Conservation (phyloP, 2,329 filamentous ascomycete species). For the Colletotrichum magnum region DNA sequence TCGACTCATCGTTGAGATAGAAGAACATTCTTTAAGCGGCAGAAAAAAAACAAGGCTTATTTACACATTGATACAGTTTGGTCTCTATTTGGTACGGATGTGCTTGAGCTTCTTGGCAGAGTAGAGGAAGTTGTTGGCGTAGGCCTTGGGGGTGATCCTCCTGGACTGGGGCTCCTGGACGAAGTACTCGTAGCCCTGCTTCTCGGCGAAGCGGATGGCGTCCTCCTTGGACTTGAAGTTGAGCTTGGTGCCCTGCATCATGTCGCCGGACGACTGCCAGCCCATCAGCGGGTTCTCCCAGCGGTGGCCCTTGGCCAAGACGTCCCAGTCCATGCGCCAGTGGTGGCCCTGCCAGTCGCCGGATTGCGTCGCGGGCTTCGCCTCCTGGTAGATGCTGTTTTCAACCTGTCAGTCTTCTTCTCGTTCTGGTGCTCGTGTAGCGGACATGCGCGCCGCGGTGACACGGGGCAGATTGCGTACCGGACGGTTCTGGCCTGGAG, state of each 20-base stretch:
- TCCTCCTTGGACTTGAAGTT: slow-evolving; percentile 95
- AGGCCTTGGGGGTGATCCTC: slow-evolving; percentile 90
- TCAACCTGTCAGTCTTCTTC: background rate
- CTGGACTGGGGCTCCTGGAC: slow-evolving; percentile 96
- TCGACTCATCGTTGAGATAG: too few species aligned
- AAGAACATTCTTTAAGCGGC: slow-evolving; percentile 5
- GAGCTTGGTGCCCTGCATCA: slow-evolving; percentile 93
- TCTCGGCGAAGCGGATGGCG: slow-evolving; percentile 94
- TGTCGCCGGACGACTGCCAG: slow-evolving; percentile 96
- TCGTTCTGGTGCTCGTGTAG: background rate
- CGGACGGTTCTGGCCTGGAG: slow-evolving; percentile 94
- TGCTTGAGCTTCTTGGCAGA: slow-evolving; percentile 89
- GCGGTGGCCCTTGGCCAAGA: slow-evolving; percentile 89
- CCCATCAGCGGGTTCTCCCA: slow-evolving; percentile 99
- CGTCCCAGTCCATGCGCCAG: slow-evolving; percentile 99
- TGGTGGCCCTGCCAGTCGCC: slow-evolving; percentile 86
- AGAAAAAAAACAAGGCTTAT: slow-evolving; percentile 44
- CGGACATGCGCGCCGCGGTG: background rate
- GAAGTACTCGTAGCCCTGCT: slow-evolving; percentile 99
- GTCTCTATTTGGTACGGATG: slow-evolving; percentile 80
- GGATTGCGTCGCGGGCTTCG: slow-evolving; percentile 97
- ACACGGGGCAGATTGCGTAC: slow-evolving; percentile 64
- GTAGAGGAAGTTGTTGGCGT: slow-evolving; percentile 96
- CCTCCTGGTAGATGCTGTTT: slow-evolving; percentile 87
- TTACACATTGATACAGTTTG: slow-evolving; percentile 46